Evolutionary conservation across 495 filamentous ascomycete genomes (phyloP), one percentile per base, ranked within the genome.

Genomic region (Xylaria grammica): DNA sequence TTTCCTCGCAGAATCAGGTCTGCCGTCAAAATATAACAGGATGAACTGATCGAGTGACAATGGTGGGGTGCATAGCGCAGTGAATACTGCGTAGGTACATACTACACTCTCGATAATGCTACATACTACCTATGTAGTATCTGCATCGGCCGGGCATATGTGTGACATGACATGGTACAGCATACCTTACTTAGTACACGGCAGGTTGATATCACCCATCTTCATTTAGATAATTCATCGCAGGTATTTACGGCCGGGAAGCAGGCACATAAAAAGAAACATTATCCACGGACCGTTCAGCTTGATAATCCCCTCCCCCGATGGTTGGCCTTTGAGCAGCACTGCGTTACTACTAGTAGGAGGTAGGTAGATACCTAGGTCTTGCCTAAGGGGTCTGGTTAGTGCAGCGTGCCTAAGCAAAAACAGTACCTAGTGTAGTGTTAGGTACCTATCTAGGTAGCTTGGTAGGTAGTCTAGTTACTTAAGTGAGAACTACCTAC

Each of bases 41-140:
- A 48, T 48, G 56, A 48, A 48, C 56, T 59, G 56, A 48, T 59
- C 42, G 56, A 59, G 56, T 48, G 56, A 59, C 56, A 48, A 59
- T 48, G 29, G 27, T 59, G 56, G 56, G 56, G 56, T 59, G 56
- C 56, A 59, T 59, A 26, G 27, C 40, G 27, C 11, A 9, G 7
- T 42, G 6, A 6, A 36, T 11, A 36, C 34, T 6, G 6, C 6
- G 11, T 11, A 36, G 7, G 17, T 8, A 4, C 17, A 7, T 7
- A 48, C 17, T 4, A 19, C 17, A 17, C 44, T 48, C 4, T 19
- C 6, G 4, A 48, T 48, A 19, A 36, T 36, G 34, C 13, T 42
- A 56, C 24, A 45, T 34, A 19, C 15, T 42, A 42, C 17, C 13
- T 29, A 51, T 30, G 30, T 61, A 24, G 44, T 48, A 59, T 48